phyloP scores from a whole-genome alignment of 2,329 filamentous ascomycete genomes.

The Sporothrix globosa region DNA sequence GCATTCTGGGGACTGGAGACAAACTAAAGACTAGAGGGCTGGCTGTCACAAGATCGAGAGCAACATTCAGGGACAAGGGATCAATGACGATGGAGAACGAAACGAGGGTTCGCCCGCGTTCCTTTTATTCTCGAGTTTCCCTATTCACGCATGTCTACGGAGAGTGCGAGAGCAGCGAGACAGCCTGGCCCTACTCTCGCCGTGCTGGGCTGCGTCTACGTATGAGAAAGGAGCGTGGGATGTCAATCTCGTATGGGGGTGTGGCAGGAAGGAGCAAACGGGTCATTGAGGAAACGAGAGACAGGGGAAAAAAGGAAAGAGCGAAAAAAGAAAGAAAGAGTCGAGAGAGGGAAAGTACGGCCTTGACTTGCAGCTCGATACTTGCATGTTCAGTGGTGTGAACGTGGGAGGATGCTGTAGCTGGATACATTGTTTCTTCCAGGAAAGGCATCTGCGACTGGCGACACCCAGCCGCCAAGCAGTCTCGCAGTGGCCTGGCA shows the following conservation, averaged over 20 bases:
- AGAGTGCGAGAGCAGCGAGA: constrained; percentile 16
- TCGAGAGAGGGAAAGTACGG: neutral
- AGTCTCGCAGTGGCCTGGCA: neutral
- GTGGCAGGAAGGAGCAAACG: constrained; percentile 11
- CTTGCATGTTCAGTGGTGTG: constrained; percentile 10
- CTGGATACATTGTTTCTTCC: constrained; percentile 19
- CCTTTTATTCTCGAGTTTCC: constrained; percentile 30
- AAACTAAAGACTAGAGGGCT: neutral
- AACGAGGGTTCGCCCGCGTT: constrained; percentile 13
- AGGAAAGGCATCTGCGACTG: constrained; percentile 21
- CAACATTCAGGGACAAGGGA: constrained; percentile 10
- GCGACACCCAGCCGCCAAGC: neutral
- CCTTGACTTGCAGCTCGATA: constrained; percentile 5
- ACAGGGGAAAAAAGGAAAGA: neutral
- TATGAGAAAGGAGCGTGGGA: constrained; percentile 29
- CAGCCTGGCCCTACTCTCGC: constrained; percentile 4
- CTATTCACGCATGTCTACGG: neutral
- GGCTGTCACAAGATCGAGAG: constrained; percentile 7
- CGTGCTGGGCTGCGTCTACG: constrained; percentile 8
- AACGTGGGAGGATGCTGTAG: constrained; percentile 25
- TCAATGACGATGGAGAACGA: neutral
- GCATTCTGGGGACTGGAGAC: constrained; percentile 13
- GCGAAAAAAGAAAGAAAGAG: no score
- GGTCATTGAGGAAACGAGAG: constrained; percentile 9
- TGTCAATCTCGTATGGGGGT: constrained; percentile 24